Evolutionary conservation across 805 yeast genomes (phyloP).

Genomic region (Lipomyces spencermartinsiae): DNA sequence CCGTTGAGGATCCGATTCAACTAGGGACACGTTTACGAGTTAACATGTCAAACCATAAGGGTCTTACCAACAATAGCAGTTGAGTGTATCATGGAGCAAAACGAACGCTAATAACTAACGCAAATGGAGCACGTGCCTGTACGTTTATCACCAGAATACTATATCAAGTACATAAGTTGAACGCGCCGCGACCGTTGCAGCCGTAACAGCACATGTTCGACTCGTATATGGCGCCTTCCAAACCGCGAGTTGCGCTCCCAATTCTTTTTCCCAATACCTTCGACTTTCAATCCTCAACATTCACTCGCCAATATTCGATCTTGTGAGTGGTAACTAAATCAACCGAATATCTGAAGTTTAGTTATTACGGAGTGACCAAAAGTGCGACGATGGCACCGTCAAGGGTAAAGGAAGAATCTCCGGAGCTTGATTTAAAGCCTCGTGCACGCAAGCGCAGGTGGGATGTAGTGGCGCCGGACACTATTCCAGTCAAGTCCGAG

Average conservation of each 20-base stretch:
- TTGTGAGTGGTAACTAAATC: neutral
- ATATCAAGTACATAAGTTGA: neutral
- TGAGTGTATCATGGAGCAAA: neutral
- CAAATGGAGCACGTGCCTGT: neutral
- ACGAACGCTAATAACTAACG: neutral
- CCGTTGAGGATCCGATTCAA: neutral
- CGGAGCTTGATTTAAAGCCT: conserved; percentile 13
- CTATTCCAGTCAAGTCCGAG: conserved; percentile 32
- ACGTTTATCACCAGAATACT: neutral
- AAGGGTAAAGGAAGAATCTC: conserved; percentile 9
- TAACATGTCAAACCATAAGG: neutral
- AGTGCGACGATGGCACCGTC: neutral
- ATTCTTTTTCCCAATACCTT: too few species aligned
- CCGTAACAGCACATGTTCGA: neutral
- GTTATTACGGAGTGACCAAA: neutral
- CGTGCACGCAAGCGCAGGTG: conserved; percentile 44
- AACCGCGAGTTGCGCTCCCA: too few species aligned
- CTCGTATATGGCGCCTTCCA: too few species aligned
- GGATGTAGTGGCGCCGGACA: conserved; percentile 41
- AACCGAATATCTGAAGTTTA: neutral
- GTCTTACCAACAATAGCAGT: neutral
- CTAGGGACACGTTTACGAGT: neutral
- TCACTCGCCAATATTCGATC: neutral
- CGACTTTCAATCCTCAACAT: neutral
- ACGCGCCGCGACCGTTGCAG: neutral